phyloP scores from a whole-genome alignment of 306 rosid species.

The Cucumis cinereus region DNA sequence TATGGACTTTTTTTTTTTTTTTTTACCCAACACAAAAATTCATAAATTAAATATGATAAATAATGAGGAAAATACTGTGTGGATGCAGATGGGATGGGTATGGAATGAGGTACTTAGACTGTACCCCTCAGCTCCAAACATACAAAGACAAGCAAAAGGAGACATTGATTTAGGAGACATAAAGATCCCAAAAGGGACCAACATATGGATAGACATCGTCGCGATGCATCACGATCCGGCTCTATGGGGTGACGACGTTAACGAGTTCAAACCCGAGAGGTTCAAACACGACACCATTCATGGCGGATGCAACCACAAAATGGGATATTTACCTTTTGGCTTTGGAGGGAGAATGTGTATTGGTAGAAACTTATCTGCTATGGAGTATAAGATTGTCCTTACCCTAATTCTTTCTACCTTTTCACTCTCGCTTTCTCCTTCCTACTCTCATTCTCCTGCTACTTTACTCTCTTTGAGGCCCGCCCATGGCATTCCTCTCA shows the following conservation, averaged over 20 bases:
- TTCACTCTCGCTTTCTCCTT: constrained; percentile 41
- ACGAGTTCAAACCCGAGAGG: constrained; percentile 67
- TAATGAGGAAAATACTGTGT: too few species aligned
- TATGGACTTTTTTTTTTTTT: too few species aligned
- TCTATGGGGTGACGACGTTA: constrained; percentile 62
- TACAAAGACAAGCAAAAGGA: constrained; percentile 67
- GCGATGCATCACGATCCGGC: constrained; percentile 61
- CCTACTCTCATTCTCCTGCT: constrained; percentile 51
- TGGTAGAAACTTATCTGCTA: constrained; percentile 58
- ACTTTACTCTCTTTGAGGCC: constrained; percentile 64
- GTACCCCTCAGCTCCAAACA: constrained; percentile 80
- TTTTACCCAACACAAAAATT: too few species aligned
- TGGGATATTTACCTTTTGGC: constrained; percentile 88
- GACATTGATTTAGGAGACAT: constrained; percentile 40
- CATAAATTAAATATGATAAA: too few species aligned
- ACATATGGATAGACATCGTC: constrained; percentile 77
- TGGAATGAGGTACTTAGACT: constrained; percentile 69
- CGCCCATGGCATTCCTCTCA: constrained; percentile 43
- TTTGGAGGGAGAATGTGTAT: constrained; percentile 84
- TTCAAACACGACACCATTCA: constrained; percentile 29
- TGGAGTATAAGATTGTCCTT: constrained; percentile 74
- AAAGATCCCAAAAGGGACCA: constrained; percentile 61
- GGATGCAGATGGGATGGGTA: constrained; percentile 44
- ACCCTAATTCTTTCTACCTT: constrained; percentile 54
- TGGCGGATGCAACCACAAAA: constrained; percentile 72